Percentiles rank a stretch among this genome's conserved stretches.
These are phyloP conservation scores for Rutstroemia sp. DNA, from an alignment of 2,329 filamentous ascomycete species.

Conservation along the genomic window DNA sequence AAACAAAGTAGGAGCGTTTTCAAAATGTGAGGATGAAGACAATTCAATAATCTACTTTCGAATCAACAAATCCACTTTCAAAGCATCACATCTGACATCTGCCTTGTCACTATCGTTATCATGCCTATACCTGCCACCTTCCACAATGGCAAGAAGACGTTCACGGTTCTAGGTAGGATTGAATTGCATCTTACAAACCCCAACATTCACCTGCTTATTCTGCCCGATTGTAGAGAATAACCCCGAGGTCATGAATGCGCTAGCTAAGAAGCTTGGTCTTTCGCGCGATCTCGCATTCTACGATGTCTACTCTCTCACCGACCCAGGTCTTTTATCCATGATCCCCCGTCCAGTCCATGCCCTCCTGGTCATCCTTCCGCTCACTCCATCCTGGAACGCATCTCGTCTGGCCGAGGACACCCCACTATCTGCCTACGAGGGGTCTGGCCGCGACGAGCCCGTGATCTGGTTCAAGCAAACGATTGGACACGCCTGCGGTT, in stretches of 20 bases:
- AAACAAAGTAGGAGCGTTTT: background rate
- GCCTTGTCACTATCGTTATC: background rate
- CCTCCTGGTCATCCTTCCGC: constrained; percentile 85
- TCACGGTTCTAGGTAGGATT: constrained; percentile 16
- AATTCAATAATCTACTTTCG: background rate
- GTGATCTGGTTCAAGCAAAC: constrained; percentile 95
- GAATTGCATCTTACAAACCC: background rate
- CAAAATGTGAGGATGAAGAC: background rate
- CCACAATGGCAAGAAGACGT: constrained; percentile 17
- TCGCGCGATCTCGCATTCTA: constrained; percentile 70
- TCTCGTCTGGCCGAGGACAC: constrained; percentile 69
- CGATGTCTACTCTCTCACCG: constrained; percentile 87
- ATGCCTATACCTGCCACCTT: constrained; percentile 15
- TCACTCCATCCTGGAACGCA: constrained; percentile 71
- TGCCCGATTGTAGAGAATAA: constrained; percentile 44
- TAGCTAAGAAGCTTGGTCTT: constrained; percentile 79
- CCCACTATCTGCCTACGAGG: constrained; percentile 52
- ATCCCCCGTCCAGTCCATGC: constrained; percentile 84
- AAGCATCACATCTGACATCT: background rate
- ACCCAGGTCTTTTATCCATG: constrained; percentile 76
- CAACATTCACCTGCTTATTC: background rate
- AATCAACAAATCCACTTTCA: background rate
- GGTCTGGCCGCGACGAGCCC: constrained; percentile 61
- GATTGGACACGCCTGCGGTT: constrained; percentile 84
- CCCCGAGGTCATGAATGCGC: constrained; percentile 77